Conservation (phyloP, 176 grass and related monocot genomes). For the Oryza australiensis region DNA sequence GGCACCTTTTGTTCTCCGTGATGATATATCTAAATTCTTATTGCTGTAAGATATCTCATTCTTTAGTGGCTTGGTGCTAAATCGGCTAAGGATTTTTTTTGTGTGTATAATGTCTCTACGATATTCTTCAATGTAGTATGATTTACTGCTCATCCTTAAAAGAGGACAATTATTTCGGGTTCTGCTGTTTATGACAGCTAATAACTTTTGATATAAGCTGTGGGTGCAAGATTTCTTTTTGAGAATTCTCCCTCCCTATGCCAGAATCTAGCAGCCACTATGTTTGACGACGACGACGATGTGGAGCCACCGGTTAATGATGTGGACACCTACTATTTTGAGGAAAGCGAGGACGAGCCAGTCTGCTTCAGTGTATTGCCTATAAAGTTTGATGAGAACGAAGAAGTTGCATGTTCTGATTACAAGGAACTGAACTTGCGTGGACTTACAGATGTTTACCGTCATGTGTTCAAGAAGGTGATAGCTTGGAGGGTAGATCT, state of each 20-base stretch:
- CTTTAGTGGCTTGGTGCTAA: background rate
- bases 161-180: background rate
- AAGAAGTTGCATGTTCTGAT: background rate
- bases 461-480: conserved; percentile 27
- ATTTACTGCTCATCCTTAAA: conserved; percentile 3
- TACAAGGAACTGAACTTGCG: conserved; percentile 29
- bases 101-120: background rate
- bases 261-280: conserved; percentile 6
- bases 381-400: background rate
- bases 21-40: background rate
- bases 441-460: conserved; percentile 17
- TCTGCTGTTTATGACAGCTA: background rate
- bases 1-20: background rate
- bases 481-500: conserved; percentile 57
- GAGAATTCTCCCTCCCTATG: background rate
- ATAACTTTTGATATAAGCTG: background rate
- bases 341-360: background rate
- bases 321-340: conserved; percentile 45
- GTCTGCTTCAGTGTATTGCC: conserved; percentile 57
- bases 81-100: background rate
- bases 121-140: background rate
- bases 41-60: background rate
- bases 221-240: background rate
- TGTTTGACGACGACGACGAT: conserved; percentile 34
- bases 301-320: background rate